Percentiles rank a stretch among this genome's conserved stretches.
Evolutionary conservation across 2,329 filamentous ascomycete species (phyloP).

Genomic region (Davidsoniella australis): DNA sequence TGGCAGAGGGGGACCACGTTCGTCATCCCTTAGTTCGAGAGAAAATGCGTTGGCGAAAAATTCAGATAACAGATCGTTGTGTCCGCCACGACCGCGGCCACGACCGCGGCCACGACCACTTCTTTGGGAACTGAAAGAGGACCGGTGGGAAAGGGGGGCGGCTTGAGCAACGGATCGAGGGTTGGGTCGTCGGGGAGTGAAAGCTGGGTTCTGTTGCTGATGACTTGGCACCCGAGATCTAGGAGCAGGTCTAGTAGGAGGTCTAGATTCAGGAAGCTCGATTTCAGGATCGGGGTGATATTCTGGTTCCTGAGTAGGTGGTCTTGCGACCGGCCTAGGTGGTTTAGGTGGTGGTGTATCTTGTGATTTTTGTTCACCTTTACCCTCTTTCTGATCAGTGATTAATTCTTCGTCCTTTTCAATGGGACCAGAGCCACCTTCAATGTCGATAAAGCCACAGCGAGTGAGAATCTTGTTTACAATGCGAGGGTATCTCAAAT

Average conservation of each 20-base stretch:
- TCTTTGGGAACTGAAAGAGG: too few species aligned
- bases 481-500: constrained; percentile 34
- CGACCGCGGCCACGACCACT: too few species aligned
- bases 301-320: not conserved
- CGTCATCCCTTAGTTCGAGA: too few species aligned
- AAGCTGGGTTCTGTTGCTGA: too few species aligned
- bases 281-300: constrained; percentile 4
- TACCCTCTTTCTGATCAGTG: not conserved
- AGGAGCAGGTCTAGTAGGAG: not conserved
- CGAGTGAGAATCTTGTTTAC: constrained; percentile 33
- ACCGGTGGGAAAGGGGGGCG: too few species aligned
- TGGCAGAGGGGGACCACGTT: too few species aligned
- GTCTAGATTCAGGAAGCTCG: not conserved
- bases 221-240: too few species aligned
- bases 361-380: not conserved
- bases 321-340: constrained; percentile 1
- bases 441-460: constrained; percentile 33
- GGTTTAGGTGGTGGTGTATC: constrained; percentile 5
- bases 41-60: too few species aligned
- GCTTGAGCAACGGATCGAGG: too few species aligned
- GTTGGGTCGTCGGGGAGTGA: too few species aligned
- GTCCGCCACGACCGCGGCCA: too few species aligned
- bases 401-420: constrained; percentile 31
- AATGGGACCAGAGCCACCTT: constrained; percentile 27
- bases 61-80: too few species aligned